phyloP scores from a whole-genome alignment of 441 rosid genomes.

The Erodium trifolium region DNA sequence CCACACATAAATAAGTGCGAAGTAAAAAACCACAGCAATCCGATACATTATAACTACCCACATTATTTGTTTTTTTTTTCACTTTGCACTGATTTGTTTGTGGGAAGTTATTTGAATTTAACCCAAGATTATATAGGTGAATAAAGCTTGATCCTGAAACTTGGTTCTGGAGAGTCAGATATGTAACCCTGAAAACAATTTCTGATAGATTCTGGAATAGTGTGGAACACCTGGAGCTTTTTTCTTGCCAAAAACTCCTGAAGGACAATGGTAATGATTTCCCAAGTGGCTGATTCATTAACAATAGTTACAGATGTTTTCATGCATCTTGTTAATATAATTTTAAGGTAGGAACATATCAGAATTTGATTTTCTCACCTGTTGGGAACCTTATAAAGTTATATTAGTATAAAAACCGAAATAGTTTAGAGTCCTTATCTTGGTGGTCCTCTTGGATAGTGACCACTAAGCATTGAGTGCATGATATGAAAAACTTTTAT shows the following conservation, averaged over 20 bases:
- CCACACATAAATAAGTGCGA: no score
- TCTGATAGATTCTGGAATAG: no score
- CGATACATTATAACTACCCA: no score
- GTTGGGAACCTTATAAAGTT: neutral
- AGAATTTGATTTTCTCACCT: neutral
- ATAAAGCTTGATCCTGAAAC: no score
- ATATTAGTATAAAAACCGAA: neutral
- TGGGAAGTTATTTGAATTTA: no score
- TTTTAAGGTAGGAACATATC: neutral
- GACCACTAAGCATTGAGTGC: conserved; percentile 3
- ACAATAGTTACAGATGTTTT: neutral
- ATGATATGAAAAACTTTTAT: conserved; percentile 7
- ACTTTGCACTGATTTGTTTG: no score
- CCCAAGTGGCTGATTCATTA: neutral
- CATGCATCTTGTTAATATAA: neutral
- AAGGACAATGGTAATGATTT: neutral
- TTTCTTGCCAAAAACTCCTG: neutral
- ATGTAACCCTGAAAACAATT: no score
- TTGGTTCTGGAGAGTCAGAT: no score
- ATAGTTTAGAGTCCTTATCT: conserved; percentile 2
- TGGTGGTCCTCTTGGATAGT: conserved; percentile 13
- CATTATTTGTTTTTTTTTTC: no score
- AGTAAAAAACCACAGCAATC: no score
- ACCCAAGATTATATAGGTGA: no score
- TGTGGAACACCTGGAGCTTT: neutral